Percentiles rank a stretch among this genome's conserved stretches.
Conservation (phyloP, 345 rosid species). For the Linum tenue region DNA sequence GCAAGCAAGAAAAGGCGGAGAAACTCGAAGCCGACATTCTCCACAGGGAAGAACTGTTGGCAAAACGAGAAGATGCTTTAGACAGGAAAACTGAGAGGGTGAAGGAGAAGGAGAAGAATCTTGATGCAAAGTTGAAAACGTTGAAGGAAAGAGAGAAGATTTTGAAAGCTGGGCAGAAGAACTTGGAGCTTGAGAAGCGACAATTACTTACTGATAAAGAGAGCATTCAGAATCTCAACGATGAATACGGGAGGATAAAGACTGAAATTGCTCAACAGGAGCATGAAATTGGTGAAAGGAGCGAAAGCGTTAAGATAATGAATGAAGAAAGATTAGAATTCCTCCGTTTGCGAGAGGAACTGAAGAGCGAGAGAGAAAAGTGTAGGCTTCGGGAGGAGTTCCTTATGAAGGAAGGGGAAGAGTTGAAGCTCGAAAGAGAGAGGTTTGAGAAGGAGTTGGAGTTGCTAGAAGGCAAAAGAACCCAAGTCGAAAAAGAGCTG, state of each 20-base stretch:
- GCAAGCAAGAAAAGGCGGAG: constrained; percentile 37
- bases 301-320: constrained; percentile 42
- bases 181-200: constrained; percentile 41
- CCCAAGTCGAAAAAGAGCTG: constrained; percentile 33
- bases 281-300: constrained; percentile 42
- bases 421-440: constrained; percentile 56
- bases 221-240: constrained; percentile 38
- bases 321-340: constrained; percentile 63
- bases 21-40: constrained; percentile 38
- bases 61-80: constrained; percentile 45
- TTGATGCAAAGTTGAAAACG: constrained; percentile 44
- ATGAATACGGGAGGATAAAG: constrained; percentile 53
- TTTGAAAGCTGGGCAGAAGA: constrained; percentile 53
- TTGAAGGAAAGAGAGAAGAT: constrained; percentile 50
- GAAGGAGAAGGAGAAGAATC: constrained; percentile 68
- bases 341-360: constrained; percentile 45
- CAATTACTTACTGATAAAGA: constrained; percentile 46
- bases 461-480: constrained; percentile 60
- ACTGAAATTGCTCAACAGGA: constrained; percentile 52
- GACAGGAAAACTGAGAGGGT: constrained; percentile 42
- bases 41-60: constrained; percentile 48
- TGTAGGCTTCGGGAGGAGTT: constrained; percentile 45
- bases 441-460: constrained; percentile 80
- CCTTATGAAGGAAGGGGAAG: constrained; percentile 54
- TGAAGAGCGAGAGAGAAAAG: constrained; percentile 54